phyloP scores from a whole-genome alignment of 257 asterid species.

The Przewalskia tangutica region DNA sequence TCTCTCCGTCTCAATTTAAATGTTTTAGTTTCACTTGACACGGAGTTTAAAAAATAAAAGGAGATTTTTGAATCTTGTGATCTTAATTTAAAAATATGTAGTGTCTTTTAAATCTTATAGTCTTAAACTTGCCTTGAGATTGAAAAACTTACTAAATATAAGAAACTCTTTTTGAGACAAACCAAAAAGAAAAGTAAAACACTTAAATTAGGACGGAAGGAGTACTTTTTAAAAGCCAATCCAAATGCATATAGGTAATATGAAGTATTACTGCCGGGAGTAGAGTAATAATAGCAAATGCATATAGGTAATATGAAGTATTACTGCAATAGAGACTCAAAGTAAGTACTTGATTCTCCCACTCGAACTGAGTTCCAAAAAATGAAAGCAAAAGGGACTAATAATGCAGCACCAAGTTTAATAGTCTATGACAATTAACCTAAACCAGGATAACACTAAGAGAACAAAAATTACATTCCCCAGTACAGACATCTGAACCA shows the following conservation, averaged over 20 bases:
- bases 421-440: slow-evolving; percentile 22
- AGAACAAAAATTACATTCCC: slow-evolving; percentile 6
- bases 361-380: background rate
- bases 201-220: no score
- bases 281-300: background rate
- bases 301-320: background rate
- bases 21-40: no score
- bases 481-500: slow-evolving; percentile 16
- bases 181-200: no score
- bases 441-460: slow-evolving; percentile 17
- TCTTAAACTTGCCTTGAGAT: no score
- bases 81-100: no score
- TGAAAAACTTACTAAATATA: no score
- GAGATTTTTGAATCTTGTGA: no score
- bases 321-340: background rate
- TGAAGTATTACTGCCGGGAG: background rate
- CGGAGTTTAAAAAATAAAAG: no score
- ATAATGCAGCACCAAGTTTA: slow-evolving; percentile 19
- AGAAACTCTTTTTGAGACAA: no score
- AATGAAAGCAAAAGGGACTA: slow-evolving; percentile 15
- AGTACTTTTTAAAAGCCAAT: no score
- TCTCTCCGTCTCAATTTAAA: no score
- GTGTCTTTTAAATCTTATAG: no score
- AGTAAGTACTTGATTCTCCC: background rate
- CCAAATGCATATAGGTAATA: background rate